Percentiles rank a stretch among this genome's conserved stretches.
phyloP scores from a whole-genome alignment of 805 yeast species.

The Yamadazyma laniorum region DNA sequence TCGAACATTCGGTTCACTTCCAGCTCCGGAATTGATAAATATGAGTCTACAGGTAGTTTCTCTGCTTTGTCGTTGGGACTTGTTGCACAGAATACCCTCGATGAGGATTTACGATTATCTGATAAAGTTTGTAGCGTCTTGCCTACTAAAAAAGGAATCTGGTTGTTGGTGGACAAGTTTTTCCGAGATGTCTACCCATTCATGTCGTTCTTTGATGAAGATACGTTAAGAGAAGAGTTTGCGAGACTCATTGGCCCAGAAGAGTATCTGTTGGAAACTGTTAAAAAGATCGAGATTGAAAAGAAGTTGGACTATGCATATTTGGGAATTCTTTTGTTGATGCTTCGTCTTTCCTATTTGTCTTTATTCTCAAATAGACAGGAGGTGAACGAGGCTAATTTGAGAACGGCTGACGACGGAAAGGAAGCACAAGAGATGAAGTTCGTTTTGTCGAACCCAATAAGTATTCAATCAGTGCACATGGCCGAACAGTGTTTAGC shows the following conservation, averaged over 20 bases:
- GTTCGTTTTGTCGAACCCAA: slow-evolving; percentile 30
- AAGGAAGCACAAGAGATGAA: slow-evolving; percentile 22
- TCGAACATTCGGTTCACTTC: background rate
- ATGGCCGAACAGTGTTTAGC: slow-evolving; percentile 37
- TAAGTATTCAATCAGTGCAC: slow-evolving; percentile 27
- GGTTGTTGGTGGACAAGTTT: slow-evolving; percentile 57
- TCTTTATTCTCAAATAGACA: slow-evolving; percentile 36
- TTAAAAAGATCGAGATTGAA: slow-evolving; percentile 25
- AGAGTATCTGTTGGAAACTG: slow-evolving; percentile 19
- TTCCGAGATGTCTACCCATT: slow-evolving; percentile 60
- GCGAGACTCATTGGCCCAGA: slow-evolving; percentile 44
- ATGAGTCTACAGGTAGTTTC: slow-evolving; percentile 13
- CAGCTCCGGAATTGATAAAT: background rate
- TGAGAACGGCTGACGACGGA: slow-evolving; percentile 23
- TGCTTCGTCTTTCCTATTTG: slow-evolving; percentile 36
- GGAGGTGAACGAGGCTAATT: slow-evolving; percentile 26
- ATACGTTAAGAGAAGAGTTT: slow-evolving; percentile 43
- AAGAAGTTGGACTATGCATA: slow-evolving; percentile 34
- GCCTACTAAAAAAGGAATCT: slow-evolving; percentile 55
- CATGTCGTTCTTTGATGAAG: slow-evolving; percentile 66
- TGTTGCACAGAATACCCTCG: background rate
- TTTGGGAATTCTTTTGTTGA: slow-evolving; percentile 33
- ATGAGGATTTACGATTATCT: slow-evolving; percentile 22
- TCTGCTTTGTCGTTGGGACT: slow-evolving; percentile 34
- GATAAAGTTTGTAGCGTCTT: slow-evolving; percentile 42